Base-by-base conservation (phyloP, 2,329 filamentous ascomycete genomes). In the Fusarium burgessii region DNA sequence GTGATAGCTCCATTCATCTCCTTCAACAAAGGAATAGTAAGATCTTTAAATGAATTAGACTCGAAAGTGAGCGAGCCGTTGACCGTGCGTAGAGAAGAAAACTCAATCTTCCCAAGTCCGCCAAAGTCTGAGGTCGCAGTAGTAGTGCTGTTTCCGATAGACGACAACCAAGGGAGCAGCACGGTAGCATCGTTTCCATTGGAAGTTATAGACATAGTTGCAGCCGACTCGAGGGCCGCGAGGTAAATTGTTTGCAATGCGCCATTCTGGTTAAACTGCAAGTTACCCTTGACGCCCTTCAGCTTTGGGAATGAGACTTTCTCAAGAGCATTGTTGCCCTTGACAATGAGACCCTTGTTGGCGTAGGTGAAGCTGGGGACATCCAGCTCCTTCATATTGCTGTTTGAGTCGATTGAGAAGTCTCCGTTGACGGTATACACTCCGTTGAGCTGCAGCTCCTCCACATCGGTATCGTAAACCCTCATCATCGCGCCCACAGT, bases 321-420 rank as follows among this genome's bases (percentile, higher is more conserved):
- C 15, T 67, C 58, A 3, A 77, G 71, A 10, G 60, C 68, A 27
- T 57, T 45, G 60, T 77, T 77, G 25, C 64, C 49, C 49, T 75
- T 63, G 50, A 77, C 57, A 17, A 56, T 63, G 7, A 77, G 65
- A 1, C 69, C 74, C 64, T 75, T 74, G 45, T 76, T 66, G 2
- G 67, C 72, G 4, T 73, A 75, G 2, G 68, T 74, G 7, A 75
- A 47, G 3, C 63, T 38, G 4, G 59, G 58, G 7, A 72, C 55
- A 18, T 68, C 56, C 13, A 77, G 40, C 40, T 68, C 58, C 36
- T 70, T 61, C 54, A 77, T 47, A 14, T 76, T 45, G 1, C 35
- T 45, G 29, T 77, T 77, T 2, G 64, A 35, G 51, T 77, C 76
- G 29, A 77, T 68, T 6, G 68, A 74, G 36, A 77, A 74, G 20